phyloP scores from a whole-genome alignment of 1,139 yeast species.

The Nakaseomyces delphensis region DNA sequence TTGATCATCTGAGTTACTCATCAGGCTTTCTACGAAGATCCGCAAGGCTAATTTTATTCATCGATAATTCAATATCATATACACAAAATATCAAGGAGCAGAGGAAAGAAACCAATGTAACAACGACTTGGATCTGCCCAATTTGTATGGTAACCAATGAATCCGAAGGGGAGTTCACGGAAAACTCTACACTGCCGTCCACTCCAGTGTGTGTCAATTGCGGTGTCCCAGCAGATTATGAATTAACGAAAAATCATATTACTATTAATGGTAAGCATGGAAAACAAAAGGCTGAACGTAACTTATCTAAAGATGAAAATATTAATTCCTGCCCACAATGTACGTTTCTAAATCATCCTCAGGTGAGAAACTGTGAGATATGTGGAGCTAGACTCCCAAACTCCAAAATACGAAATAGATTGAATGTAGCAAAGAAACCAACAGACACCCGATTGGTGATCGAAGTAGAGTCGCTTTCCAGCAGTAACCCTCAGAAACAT shows the following conservation, averaged over 20 bases:
- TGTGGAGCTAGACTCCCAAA: constrained; percentile 60
- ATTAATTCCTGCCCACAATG: constrained; percentile 65
- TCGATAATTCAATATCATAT: constrained; percentile 6
- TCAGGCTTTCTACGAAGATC: constrained; percentile 69
- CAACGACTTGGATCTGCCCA: constrained; percentile 62
- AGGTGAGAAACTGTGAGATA: constrained; percentile 70
- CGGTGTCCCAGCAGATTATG: constrained; percentile 50
- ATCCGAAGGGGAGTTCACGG: constrained; percentile 34
- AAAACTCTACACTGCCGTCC: constrained; percentile 29
- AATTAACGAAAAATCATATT: constrained; percentile 30
- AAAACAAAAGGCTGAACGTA: background rate
- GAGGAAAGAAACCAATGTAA: constrained; percentile 26
- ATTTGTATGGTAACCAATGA: constrained; percentile 70
- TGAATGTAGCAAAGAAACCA: constrained; percentile 9
- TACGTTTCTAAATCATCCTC: constrained; percentile 79
- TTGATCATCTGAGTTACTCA: constrained; percentile 40
- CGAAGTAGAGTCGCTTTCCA: constrained; percentile 19
- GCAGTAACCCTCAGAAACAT: constrained; percentile 23
- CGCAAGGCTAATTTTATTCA: constrained; percentile 53
- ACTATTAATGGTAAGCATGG: constrained; percentile 9
- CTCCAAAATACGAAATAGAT: constrained; percentile 14
- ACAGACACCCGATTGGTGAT: constrained; percentile 29
- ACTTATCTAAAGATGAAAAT: constrained; percentile 10
- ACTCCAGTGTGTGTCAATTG: constrained; percentile 64
- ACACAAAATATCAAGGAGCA: background rate